phyloP scores from a whole-genome alignment of 192 early-diverging fungal species.

The Backusella tuberculispora region DNA sequence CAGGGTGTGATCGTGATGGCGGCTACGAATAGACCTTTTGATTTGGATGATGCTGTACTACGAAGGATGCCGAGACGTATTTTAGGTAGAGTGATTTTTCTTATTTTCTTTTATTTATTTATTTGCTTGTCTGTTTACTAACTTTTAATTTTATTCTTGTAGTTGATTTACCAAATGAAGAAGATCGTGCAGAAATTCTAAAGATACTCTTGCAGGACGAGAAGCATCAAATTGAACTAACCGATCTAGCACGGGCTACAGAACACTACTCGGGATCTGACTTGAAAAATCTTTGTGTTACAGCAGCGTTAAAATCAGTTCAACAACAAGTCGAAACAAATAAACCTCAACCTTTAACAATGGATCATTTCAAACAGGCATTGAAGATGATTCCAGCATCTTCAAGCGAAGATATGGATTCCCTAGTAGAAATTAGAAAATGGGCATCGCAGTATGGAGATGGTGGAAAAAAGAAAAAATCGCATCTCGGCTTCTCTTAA shows the following conservation, averaged over 20 bases:
- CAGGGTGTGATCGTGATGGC: constrained; percentile 85
- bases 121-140: background rate
- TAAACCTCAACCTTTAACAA: constrained; percentile 38
- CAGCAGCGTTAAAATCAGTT: constrained; percentile 73
- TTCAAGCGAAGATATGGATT: constrained; percentile 88
- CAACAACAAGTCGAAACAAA: constrained; percentile 59
- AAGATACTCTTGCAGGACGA: constrained; percentile 80
- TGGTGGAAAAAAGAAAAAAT: constrained; percentile 45
- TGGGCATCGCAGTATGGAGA: constrained; percentile 92
- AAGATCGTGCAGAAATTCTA: constrained; percentile 77
- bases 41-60: constrained; percentile 95
- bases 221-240: constrained; percentile 65
- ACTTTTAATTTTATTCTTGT: background rate
- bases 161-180: constrained; percentile 87
- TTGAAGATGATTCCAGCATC: constrained; percentile 84
- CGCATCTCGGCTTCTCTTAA: constrained; percentile 20
- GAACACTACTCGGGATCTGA: constrained; percentile 92
- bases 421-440: constrained; percentile 86
- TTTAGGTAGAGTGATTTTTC: constrained; percentile 52
- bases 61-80: constrained; percentile 89
- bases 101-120: constrained; percentile 15
- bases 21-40: constrained; percentile 96
- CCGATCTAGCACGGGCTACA: constrained; percentile 70
- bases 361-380: constrained; percentile 84
- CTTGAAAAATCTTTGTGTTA: constrained; percentile 92